Percentiles rank a stretch among this genome's conserved stretches.
These are phyloP conservation scores for Geopyxis carbonaria DNA, from an alignment of 495 filamentous ascomycete genomes.

Conservation along the genomic window DNA sequence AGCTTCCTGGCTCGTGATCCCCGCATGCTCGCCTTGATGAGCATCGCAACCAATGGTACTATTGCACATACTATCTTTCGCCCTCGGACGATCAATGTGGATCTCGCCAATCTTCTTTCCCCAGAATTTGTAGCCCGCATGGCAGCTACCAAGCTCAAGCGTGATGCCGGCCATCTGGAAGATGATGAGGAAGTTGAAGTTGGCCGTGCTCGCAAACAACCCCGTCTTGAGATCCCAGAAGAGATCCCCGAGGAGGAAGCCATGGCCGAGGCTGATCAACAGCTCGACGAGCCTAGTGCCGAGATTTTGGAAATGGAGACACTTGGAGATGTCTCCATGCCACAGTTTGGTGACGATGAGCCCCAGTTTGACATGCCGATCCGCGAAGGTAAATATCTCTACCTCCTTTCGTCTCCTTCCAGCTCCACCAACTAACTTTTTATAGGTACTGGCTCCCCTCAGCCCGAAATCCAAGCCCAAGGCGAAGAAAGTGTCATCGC, in stretches of 20 bases:
- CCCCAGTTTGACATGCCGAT: background rate
- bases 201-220: conserved; percentile 31
- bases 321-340: conserved; percentile 8
- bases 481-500: too few relatives aligned
- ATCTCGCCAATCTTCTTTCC: conserved; percentile 70
- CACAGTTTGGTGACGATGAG: conserved; percentile 5
- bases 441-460: background rate
- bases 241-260: conserved; percentile 20
- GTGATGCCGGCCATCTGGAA: conserved; percentile 61
- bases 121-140: conserved; percentile 59
- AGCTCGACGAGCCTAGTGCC: conserved; percentile 16
- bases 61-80: conserved; percentile 52
- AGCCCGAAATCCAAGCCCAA: conserved; percentile 2
- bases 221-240: conserved; percentile 14
- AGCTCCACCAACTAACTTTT: background rate
- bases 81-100: conserved; percentile 52
- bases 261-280: conserved; percentile 28
- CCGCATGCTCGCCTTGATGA: conserved; percentile 68
- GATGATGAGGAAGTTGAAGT: conserved; percentile 44
- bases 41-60: conserved; percentile 69
- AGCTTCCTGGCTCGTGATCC: conserved; percentile 74
- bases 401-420: background rate
- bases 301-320: conserved; percentile 22
- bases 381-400: conserved; percentile 7
- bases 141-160: conserved; percentile 81